Percentiles rank a stretch among this genome's conserved stretches.
phyloP scores from a whole-genome alignment of 495 filamentous ascomycete species.

The Amniculicola lignicola region DNA sequence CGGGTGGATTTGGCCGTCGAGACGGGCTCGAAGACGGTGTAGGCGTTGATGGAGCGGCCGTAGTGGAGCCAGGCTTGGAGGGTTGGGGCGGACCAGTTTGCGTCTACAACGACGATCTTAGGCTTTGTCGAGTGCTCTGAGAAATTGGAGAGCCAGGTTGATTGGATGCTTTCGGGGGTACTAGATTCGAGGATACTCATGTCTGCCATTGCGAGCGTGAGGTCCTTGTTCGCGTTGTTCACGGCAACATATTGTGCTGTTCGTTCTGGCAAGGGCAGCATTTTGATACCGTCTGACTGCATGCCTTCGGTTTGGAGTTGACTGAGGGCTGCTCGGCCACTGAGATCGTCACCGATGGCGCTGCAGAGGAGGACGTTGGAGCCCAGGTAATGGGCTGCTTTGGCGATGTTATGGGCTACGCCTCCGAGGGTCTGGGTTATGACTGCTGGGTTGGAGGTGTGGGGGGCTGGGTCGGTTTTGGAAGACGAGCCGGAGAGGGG shows the following conservation, averaged over 20 bases:
- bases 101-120: constrained; percentile 75
- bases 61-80: constrained; percentile 60
- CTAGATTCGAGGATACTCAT: constrained; percentile 77
- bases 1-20: constrained; percentile 70
- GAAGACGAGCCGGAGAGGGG: constrained; percentile 41
- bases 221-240: constrained; percentile 76
- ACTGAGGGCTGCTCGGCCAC: constrained; percentile 66
- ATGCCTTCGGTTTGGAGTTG: constrained; percentile 61
- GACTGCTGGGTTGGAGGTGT: constrained; percentile 82
- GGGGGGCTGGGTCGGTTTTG: constrained; percentile 51
- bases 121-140: constrained; percentile 40
- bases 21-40: constrained; percentile 88
- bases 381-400: constrained; percentile 65
- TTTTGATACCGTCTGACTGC: constrained; percentile 58
- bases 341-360: constrained; percentile 70
- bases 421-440: constrained; percentile 84
- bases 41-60: constrained; percentile 52
- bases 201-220: constrained; percentile 88
- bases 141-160: constrained; percentile 26
- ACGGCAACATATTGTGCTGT: constrained; percentile 91
- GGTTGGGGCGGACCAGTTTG: constrained; percentile 68
- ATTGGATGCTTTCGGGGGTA: constrained; percentile 18
- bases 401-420: constrained; percentile 91
- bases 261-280: constrained; percentile 51
- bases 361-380: constrained; percentile 66